These are phyloP conservation scores for Cruciata laevipes DNA, from an alignment of 257 asterid genomes.

Conservation along the genomic window DNA sequence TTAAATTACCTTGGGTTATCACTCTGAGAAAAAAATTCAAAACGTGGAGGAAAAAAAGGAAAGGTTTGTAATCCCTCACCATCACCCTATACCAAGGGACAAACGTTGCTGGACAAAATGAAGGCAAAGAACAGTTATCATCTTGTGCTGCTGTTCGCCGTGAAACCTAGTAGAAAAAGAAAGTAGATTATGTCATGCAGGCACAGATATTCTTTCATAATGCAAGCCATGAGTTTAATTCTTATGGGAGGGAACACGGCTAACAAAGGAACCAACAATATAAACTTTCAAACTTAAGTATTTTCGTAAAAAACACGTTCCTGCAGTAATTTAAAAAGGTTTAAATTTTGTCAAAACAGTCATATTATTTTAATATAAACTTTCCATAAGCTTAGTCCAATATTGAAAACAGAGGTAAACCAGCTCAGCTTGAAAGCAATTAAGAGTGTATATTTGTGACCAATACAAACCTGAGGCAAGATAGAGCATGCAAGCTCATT, in stretches of 20 bases:
- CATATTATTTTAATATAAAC: neutral
- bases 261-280: neutral
- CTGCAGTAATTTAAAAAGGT: neutral
- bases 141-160: conserved; percentile 36
- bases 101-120: conserved; percentile 61
- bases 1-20: conserved; percentile 25
- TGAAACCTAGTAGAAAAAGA: conserved; percentile 35
- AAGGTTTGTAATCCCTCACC: conserved; percentile 36
- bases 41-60: neutral
- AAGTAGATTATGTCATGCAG: neutral
- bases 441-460: conserved; percentile 6
- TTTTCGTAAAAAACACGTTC: neutral
- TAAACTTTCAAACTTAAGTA: neutral
- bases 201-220: neutral
- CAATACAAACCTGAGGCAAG: conserved; percentile 57
- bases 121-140: conserved; percentile 43
- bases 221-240: neutral
- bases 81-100: conserved; percentile 68
- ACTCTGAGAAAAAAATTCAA: conserved; percentile 14
- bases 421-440: neutral
- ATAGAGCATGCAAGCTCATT: conserved; percentile 64
- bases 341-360: neutral
- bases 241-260: neutral
- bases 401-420: neutral
- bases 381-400: neutral